These are phyloP conservation scores for Paxillus ammoniavirescens DNA, from an alignment of 768 basidiomycete species.

Conservation along the genomic window DNA sequence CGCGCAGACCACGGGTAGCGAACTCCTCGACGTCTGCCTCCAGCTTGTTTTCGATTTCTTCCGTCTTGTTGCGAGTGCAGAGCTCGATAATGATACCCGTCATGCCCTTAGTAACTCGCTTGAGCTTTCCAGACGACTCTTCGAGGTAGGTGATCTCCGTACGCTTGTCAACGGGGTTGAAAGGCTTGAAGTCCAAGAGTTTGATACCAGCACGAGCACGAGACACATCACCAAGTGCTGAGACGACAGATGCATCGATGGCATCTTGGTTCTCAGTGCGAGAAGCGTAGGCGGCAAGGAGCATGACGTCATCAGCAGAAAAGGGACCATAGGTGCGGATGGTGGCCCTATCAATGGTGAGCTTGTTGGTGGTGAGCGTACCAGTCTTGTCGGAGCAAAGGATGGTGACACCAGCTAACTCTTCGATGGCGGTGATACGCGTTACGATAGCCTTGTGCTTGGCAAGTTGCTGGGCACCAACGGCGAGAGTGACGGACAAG, in stretches of 20 bases:
- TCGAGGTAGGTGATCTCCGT: slow-evolving; percentile 98
- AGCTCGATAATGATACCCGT: slow-evolving; percentile 98
- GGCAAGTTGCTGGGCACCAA: slow-evolving; percentile 97
- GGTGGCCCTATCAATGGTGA: slow-evolving; percentile 92
- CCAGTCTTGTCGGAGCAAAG: slow-evolving; percentile 99
- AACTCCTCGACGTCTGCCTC: slow-evolving; percentile 97
- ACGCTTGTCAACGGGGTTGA: slow-evolving; percentile 99
- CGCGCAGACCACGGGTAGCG: slow-evolving; percentile 91
- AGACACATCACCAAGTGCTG: slow-evolving; percentile 66
- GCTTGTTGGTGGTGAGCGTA: slow-evolving; percentile 98
- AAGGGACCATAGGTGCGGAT: slow-evolving; percentile 90
- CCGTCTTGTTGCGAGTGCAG: slow-evolving; percentile 96
- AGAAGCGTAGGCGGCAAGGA: slow-evolving; percentile 92
- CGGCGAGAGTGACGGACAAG: slow-evolving; percentile 95
- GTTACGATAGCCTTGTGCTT: slow-evolving; percentile 99
- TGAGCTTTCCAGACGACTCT: slow-evolving; percentile 90
- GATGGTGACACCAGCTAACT: slow-evolving; percentile 97
- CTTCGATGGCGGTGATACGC: slow-evolving; percentile 98
- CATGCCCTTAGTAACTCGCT: slow-evolving; percentile 99
- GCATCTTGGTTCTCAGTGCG: slow-evolving; percentile 99
- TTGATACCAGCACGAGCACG: slow-evolving; percentile 91
- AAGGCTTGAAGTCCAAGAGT: slow-evolving; percentile 98
- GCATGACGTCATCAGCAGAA: slow-evolving; percentile 87
- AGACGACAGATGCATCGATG: slow-evolving; percentile 86
- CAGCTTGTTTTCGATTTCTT: slow-evolving; percentile 85